A percentile compares a stretch with the other conserved stretches of the same genome.
Conservation (phyloP, 495 filamentous ascomycete species). For the Sabuloglossum arenarium region DNA sequence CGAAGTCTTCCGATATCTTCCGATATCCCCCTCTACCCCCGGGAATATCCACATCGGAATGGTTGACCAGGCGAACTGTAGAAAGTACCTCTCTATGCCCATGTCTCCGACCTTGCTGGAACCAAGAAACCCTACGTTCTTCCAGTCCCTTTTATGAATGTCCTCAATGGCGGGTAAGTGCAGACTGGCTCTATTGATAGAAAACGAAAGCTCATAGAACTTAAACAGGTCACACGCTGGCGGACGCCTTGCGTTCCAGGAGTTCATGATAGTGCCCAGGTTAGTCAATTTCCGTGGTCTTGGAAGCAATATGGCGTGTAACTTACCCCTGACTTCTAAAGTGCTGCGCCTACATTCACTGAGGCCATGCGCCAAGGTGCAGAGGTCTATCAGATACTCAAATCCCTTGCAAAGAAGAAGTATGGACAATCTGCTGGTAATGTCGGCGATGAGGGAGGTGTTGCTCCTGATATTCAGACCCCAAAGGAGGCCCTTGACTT, state of each 20-base stretch:
- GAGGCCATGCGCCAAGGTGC: slow-evolving; percentile 25
- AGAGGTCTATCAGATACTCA: slow-evolving; percentile 85
- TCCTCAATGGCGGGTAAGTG: slow-evolving; percentile 80
- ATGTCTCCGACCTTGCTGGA: slow-evolving; percentile 94
- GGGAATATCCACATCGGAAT: background rate
- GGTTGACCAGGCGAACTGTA: slow-evolving; percentile 10
- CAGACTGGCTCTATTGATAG: background rate
- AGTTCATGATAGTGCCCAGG: slow-evolving; percentile 99
- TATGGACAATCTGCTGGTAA: slow-evolving; percentile 98
- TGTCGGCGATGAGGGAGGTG: slow-evolving; percentile 98
- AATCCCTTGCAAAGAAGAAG: slow-evolving; percentile 95
- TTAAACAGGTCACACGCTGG: slow-evolving; percentile 65
- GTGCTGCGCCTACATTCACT: slow-evolving; percentile 22
- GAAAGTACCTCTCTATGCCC: slow-evolving; percentile 87
- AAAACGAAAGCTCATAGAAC: slow-evolving; percentile 11
- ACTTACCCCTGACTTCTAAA: background rate
- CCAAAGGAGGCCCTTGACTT: slow-evolving; percentile 92
- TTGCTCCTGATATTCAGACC: slow-evolving; percentile 96
- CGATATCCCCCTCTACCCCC: background rate
- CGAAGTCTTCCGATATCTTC: background rate
- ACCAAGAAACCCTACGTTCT: slow-evolving; percentile 99
- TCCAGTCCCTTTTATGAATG: slow-evolving; percentile 98
- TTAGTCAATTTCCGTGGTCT: slow-evolving; percentile 20
- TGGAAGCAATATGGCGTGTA: background rate
- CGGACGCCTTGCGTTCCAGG: slow-evolving; percentile 97